Percentiles rank a stretch among this genome's conserved stretches.
Evolutionary conservation across 805 yeast species (phyloP).

Genomic region (Monosporozyma unispora): DNA sequence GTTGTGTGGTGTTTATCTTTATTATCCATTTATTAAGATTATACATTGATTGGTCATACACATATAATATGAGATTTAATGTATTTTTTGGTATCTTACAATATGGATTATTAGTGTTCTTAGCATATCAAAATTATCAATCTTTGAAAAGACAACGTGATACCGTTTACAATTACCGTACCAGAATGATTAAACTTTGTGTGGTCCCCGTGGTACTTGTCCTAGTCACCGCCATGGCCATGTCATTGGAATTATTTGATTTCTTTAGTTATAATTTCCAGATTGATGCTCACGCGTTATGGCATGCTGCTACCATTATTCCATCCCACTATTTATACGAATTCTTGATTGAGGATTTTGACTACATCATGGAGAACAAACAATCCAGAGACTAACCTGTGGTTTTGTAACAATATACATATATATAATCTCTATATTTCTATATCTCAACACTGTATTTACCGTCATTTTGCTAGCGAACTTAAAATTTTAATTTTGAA

Average conservation of each 20-base stretch:
- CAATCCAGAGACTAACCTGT: constrained; percentile 1
- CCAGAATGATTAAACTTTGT: constrained; percentile 19
- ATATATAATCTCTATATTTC: no score
- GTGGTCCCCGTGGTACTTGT: constrained; percentile 46
- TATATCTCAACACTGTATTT: no score
- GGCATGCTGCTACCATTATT: constrained; percentile 85
- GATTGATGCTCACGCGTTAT: constrained; percentile 84
- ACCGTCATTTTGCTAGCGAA: no score
- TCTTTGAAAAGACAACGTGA: background rate
- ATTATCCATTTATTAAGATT: constrained; percentile 57
- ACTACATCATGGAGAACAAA: constrained; percentile 1
- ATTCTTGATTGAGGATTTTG: constrained; percentile 41
- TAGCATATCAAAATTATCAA: constrained; percentile 28
- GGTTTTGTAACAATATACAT: background rate
- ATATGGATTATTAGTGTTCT: constrained; percentile 36
- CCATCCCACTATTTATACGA: constrained; percentile 73
- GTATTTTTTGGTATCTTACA: constrained; percentile 71
- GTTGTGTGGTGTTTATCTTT: constrained; percentile 43
- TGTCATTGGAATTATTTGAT: constrained; percentile 87
- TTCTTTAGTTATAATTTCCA: constrained; percentile 64
- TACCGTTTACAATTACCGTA: background rate
- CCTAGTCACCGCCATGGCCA: constrained; percentile 51
- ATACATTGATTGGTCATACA: constrained; percentile 71
- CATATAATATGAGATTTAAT: constrained; percentile 90
- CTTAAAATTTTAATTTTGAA: no score